Percentiles rank a stretch among this genome's conserved stretches.
Conservation (phyloP, 2,329 filamentous ascomycete genomes). For the Fusarium pseudonygamai region DNA sequence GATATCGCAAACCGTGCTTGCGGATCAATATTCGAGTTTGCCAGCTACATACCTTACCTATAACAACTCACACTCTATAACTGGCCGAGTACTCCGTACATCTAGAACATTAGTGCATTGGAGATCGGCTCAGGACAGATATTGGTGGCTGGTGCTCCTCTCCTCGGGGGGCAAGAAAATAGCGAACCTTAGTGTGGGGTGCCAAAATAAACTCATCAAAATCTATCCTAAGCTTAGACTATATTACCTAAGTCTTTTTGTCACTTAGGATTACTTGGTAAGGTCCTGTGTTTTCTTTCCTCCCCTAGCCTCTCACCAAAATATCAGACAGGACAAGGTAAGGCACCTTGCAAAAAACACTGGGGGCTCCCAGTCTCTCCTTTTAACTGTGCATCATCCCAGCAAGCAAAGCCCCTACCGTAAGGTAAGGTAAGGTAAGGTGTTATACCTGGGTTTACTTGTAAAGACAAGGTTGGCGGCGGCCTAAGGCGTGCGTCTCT, state of each 20-base stretch:
- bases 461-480: slow-evolving; percentile 26
- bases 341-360: slow-evolving; percentile 13
- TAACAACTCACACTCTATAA: background rate
- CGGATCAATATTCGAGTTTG: background rate
- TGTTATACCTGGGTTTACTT: slow-evolving; percentile 17
- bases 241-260: too few relatives aligned
- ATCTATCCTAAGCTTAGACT: too few relatives aligned
- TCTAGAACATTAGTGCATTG: background rate
- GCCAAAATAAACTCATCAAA: too few relatives aligned
- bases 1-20: background rate
- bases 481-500: slow-evolving; percentile 31
- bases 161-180: too few relatives aligned
- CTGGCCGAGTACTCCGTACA: background rate
- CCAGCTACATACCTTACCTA: background rate
- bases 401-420: background rate
- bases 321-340: slow-evolving; percentile 3
- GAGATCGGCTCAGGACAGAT: slow-evolving; percentile 3
- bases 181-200: too few relatives aligned
- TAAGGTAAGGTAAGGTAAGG: background rate
- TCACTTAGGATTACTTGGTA: too few relatives aligned
- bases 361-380: slow-evolving; percentile 17
- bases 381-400: slow-evolving; percentile 30
- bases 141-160: slow-evolving; percentile 10
- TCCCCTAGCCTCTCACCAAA: too few relatives aligned
- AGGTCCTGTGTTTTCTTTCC: too few relatives aligned